phyloP scores from a whole-genome alignment of 2,329 filamentous ascomycete genomes.

The Pseudogymnoascus sp. region DNA sequence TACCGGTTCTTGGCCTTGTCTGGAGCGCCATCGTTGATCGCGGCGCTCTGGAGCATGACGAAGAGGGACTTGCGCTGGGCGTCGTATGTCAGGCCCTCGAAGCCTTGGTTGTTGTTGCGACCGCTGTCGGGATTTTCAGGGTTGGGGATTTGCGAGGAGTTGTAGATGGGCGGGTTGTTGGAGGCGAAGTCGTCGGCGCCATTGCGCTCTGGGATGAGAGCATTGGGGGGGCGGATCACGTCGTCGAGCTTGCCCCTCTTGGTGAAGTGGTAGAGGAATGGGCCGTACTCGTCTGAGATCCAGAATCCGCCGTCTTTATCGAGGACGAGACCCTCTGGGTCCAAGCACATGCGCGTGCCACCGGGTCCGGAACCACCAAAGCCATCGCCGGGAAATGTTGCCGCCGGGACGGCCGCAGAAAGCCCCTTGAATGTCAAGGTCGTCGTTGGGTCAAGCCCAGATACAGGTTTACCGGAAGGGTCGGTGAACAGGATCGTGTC shows the following conservation, averaged over 20 bases:
- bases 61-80: slow-evolving; percentile 57
- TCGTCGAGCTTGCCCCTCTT: slow-evolving; percentile 49
- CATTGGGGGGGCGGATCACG: slow-evolving; percentile 58
- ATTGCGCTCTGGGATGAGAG: slow-evolving; percentile 58
- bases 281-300: slow-evolving; percentile 64
- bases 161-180: slow-evolving; percentile 54
- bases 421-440: slow-evolving; percentile 49
- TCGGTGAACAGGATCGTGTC: slow-evolving; percentile 59
- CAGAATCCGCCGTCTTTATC: slow-evolving; percentile 55
- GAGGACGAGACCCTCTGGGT: slow-evolving; percentile 60
- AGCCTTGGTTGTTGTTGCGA: slow-evolving; percentile 66
- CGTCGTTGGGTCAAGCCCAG: slow-evolving; percentile 55
- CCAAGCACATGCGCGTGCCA: slow-evolving; percentile 52
- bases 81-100: slow-evolving; percentile 61
- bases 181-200: slow-evolving; percentile 55
- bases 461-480: slow-evolving; percentile 53
- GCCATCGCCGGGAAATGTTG: slow-evolving; percentile 59
- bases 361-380: slow-evolving; percentile 56
- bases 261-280: slow-evolving; percentile 61
- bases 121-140: slow-evolving; percentile 54
- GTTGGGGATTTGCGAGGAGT: slow-evolving; percentile 32
- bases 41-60: slow-evolving; percentile 57
- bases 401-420: slow-evolving; percentile 49
- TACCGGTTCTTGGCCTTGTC: slow-evolving; percentile 48
- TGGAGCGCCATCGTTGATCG: slow-evolving; percentile 53